A percentile compares a stretch with the other conserved stretches of the same genome.
Evolutionary conservation across 1,139 yeast species (phyloP).

Genomic region (Candida anutae): DNA sequence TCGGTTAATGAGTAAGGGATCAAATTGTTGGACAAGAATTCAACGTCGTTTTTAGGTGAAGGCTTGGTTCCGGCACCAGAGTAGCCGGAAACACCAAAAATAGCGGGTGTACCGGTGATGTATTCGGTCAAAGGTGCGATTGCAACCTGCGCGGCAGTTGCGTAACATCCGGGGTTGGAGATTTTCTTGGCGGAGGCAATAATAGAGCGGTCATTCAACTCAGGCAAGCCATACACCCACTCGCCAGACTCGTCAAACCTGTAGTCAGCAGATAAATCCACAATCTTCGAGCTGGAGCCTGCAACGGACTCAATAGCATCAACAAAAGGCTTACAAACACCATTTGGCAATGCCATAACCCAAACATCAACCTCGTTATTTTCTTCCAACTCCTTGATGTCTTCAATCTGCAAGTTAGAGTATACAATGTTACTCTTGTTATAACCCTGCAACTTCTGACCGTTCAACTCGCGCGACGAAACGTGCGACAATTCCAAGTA

Average conservation of each 20-base stretch:
- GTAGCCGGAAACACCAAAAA: constrained; percentile 95
- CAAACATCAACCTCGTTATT: constrained; percentile 81
- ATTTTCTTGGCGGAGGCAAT: constrained; percentile 76
- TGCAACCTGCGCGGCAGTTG: constrained; percentile 94
- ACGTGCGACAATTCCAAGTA: constrained; percentile 83
- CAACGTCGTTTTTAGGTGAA: constrained; percentile 85
- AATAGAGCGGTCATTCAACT: constrained; percentile 53
- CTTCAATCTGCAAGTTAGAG: constrained; percentile 82
- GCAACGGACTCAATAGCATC: constrained; percentile 74
- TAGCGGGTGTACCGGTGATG: constrained; percentile 63
- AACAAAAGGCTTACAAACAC: constrained; percentile 95
- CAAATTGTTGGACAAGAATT: constrained; percentile 67
- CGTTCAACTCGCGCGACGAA: constrained; percentile 89
- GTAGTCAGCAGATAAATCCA: constrained; percentile 93
- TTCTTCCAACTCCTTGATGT: constrained; percentile 69
- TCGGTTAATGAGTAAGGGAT: constrained; percentile 95
- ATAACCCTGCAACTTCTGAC: constrained; percentile 82
- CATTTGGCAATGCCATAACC: constrained; percentile 99
- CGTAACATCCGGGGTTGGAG: constrained; percentile 97
- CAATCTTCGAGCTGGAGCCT: constrained; percentile 61
- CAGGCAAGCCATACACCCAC: constrained; percentile 94
- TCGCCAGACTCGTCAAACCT: constrained; percentile 82
- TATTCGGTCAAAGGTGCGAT: constrained; percentile 73
- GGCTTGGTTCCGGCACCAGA: constrained; percentile 99
- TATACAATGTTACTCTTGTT: constrained; percentile 72